Percentiles rank a stretch among this genome's conserved stretches.
Conservation (phyloP, 768 basidiomycete species). For the Lactifluus volemus region DNA sequence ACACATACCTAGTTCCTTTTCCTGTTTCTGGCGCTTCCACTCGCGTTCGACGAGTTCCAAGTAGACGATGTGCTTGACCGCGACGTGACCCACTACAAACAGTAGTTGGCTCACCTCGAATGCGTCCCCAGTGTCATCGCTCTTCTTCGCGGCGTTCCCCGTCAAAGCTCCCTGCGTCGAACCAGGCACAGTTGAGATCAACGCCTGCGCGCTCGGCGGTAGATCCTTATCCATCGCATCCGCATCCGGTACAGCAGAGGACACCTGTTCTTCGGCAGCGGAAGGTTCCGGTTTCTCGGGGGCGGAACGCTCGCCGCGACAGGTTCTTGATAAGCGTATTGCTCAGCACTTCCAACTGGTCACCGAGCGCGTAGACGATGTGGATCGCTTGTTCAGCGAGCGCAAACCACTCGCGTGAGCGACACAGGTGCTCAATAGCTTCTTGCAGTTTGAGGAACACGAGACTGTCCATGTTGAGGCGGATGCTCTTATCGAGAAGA, state of each 20-base stretch:
- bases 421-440: slow-evolving; percentile 69
- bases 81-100: slow-evolving; percentile 92
- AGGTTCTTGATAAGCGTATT: slow-evolving; percentile 73
- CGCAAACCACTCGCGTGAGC: slow-evolving; percentile 91
- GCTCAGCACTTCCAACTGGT: slow-evolving; percentile 85
- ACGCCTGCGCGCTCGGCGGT: slow-evolving; percentile 22
- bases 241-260: slow-evolving; percentile 28
- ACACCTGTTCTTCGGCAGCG: slow-evolving; percentile 18
- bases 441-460: slow-evolving; percentile 81
- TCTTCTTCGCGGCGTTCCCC: not conserved
- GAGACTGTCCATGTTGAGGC: slow-evolving; percentile 78
- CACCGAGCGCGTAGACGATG: slow-evolving; percentile 88
- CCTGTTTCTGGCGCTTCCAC: slow-evolving; percentile 94
- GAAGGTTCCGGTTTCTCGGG: slow-evolving; percentile 17
- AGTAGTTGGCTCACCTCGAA: slow-evolving; percentile 90
- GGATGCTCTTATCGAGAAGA: slow-evolving; percentile 73
- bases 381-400: slow-evolving; percentile 97
- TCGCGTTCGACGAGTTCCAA: slow-evolving; percentile 93
- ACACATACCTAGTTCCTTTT: slow-evolving; percentile 61
- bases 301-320: slow-evolving; percentile 58
- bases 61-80: slow-evolving; percentile 96
- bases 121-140: slow-evolving; percentile 62
- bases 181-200: slow-evolving; percentile 12
- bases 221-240: slow-evolving; percentile 52
- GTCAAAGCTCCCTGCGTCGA: slow-evolving; percentile 2